Percentiles rank a stretch among this genome's conserved stretches.
Evolutionary conservation across 1,284 basidiomycete species (phyloP).

Genomic region (Leccinum fuscescens): DNA sequence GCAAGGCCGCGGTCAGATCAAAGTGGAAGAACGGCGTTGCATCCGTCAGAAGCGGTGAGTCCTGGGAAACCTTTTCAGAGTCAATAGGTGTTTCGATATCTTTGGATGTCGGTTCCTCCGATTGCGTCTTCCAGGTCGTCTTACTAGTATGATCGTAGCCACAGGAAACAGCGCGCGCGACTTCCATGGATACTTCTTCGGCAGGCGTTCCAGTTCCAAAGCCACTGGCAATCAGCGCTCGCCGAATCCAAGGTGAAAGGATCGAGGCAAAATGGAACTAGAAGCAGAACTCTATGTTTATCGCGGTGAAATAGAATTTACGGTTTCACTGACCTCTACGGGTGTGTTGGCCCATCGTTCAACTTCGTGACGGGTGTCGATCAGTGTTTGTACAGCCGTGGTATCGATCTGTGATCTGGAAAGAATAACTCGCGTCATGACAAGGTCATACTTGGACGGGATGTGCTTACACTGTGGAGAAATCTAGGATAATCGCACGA

Average conservation of each 20-base stretch:
- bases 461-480: slow-evolving; percentile 73
- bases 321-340: slow-evolving; percentile 59
- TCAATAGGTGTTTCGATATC: slow-evolving; percentile 41
- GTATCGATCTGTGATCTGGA: slow-evolving; percentile 75
- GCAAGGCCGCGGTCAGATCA: slow-evolving; percentile 72
- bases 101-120: background rate
- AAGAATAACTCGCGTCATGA: slow-evolving; percentile 1
- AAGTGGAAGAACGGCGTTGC: slow-evolving; percentile 88
- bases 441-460: background rate
- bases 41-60: slow-evolving; percentile 45
- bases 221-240: slow-evolving; percentile 84
- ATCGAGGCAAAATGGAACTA: slow-evolving; percentile 89
- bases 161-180: slow-evolving; percentile 72
- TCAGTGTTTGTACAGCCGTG: slow-evolving; percentile 87
- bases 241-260: slow-evolving; percentile 91
- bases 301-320: background rate
- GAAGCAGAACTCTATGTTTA: background rate
- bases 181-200: slow-evolving; percentile 51
- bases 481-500: slow-evolving; percentile 89
- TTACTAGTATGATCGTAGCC: slow-evolving; percentile 37
- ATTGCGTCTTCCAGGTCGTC: slow-evolving; percentile 17
- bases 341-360: slow-evolving; percentile 83
- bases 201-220: slow-evolving; percentile 67
- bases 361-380: slow-evolving; percentile 85
- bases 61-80: slow-evolving; percentile 11